Percentiles rank a stretch among this genome's conserved stretches.
Evolutionary conservation across 192 early-diverging fungal genomes (phyloP).

Genomic region (Phycomyces blakesleeanus): DNA sequence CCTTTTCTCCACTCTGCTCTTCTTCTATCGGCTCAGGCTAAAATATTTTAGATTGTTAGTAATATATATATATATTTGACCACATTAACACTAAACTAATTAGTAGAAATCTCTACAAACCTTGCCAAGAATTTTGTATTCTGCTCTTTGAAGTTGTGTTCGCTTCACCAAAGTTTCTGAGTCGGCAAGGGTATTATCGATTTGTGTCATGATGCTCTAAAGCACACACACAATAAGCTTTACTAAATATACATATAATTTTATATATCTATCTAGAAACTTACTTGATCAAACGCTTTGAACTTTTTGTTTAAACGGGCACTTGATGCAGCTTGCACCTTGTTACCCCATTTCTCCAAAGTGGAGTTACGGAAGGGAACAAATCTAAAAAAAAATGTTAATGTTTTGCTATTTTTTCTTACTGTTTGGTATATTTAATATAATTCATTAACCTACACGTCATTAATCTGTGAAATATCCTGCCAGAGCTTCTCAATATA

Average conservation of each 20-base stretch:
- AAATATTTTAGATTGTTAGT: too few relatives aligned
- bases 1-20: slow-evolving; percentile 27
- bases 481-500: slow-evolving; percentile 54
- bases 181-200: slow-evolving; percentile 52
- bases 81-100: too few relatives aligned
- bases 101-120: slow-evolving; percentile 18
- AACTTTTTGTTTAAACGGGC: slow-evolving; percentile 83
- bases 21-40: slow-evolving; percentile 33
- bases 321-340: slow-evolving; percentile 71
- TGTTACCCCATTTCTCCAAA: slow-evolving; percentile 92
- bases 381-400: slow-evolving; percentile 38
- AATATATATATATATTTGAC: too few relatives aligned
- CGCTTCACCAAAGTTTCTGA: slow-evolving; percentile 78
- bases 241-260: too few relatives aligned
- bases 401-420: background rate
- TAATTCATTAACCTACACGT: slow-evolving; percentile 24
- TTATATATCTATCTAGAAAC: too few relatives aligned
- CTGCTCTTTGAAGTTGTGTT: slow-evolving; percentile 77
- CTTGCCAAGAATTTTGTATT: slow-evolving; percentile 58
- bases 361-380: slow-evolving; percentile 78
- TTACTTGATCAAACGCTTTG: slow-evolving; percentile 87
- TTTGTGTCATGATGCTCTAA: slow-evolving; percentile 33
- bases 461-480: slow-evolving; percentile 57
- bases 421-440: background rate
- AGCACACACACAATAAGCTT: background rate